Base-by-base conservation (phyloP, 148 eudicot species). In the Suaeda aralocaspica region DNA sequence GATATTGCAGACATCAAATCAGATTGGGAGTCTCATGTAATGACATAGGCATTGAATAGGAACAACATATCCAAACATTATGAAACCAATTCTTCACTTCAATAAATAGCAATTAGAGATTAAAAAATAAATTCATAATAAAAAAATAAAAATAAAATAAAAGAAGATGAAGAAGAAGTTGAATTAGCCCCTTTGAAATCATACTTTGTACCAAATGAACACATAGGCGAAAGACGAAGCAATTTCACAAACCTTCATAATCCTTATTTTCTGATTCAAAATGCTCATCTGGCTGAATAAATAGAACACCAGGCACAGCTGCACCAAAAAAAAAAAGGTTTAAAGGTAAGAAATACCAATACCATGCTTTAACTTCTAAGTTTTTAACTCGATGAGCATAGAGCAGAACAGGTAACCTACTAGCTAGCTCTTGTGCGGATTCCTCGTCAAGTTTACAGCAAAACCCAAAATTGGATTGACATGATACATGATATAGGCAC, bases 361-460 rank as follows among this genome's bases (percentile, higher is more conserved):
- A 45, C 34, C 25, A 51, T 72, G 51, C 31, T 12, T 66, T 15
- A 44, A 59, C 25, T 31, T n/a, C n/a, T n/a, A n/a, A n/a, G n/a
- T n/a, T n/a, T n/a, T 66, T 15, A 44, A 59, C 25, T 31, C n/a
- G 44, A 36, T 53, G 9, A 19, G 6, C 64, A 45, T 44, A 4
- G 26, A 34, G 14, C 34, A 34, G 14, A 56, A 59, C 21, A 19
- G 15, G 16, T 44, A 68, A n/a, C 86, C 50, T 64, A 91, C 98
- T 89, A 57, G 82, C 78, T 63, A 91, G 80, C 67, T 87, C 86
- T 56, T 41, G 74, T 46, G 91, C 96, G 72, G 84, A 87, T 55
- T 82, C 86, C 59, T 87, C 89, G 68, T 91, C 91, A 42, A 91
- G 82, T 58, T 82, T 83, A 73, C 97, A 93, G 78, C 98, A 88